Percentiles rank a stretch among this genome's conserved stretches.
Conservation (phyloP, 2,329 filamentous ascomycete species). For the Neofusicoccum ribis region DNA sequence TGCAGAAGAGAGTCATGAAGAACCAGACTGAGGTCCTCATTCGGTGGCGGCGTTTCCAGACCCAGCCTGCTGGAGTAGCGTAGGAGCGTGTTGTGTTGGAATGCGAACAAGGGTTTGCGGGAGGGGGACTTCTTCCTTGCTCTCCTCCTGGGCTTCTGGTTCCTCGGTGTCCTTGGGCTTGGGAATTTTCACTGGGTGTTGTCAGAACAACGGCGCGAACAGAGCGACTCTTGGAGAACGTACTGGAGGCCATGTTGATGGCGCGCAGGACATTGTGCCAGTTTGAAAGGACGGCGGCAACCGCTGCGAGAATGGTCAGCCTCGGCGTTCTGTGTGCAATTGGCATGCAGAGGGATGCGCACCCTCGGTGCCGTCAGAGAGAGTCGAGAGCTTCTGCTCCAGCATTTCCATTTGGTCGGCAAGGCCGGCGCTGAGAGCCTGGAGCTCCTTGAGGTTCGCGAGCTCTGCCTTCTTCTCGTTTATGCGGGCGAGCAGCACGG, state of each 20-base stretch:
- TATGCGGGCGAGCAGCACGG: slow-evolving; percentile 71
- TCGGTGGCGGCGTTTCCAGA: slow-evolving; percentile 30
- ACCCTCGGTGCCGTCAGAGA: slow-evolving; percentile 71
- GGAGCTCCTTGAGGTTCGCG: slow-evolving; percentile 73
- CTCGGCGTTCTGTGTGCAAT: not conserved
- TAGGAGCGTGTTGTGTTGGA: slow-evolving; percentile 68
- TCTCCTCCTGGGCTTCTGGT: slow-evolving; percentile 32
- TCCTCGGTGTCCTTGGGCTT: slow-evolving; percentile 51
- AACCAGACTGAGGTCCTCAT: slow-evolving; percentile 24
- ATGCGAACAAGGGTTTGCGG: slow-evolving; percentile 84
- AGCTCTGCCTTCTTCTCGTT: slow-evolving; percentile 84
- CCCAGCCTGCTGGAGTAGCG: slow-evolving; percentile 35
- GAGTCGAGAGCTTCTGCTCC: slow-evolving; percentile 73
- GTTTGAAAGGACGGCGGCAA: slow-evolving; percentile 80
- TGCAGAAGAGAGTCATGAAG: no score
- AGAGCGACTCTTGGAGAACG: slow-evolving; percentile 28
- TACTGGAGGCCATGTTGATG: slow-evolving; percentile 84
- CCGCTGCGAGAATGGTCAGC: slow-evolving; percentile 48
- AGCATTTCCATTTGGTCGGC: slow-evolving; percentile 81
- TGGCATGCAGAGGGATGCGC: not conserved
- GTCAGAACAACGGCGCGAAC: slow-evolving; percentile 18
- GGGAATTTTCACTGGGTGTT: slow-evolving; percentile 64
- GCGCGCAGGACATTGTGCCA: slow-evolving; percentile 85
- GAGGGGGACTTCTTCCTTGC: slow-evolving; percentile 54
- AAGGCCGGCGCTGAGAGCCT: slow-evolving; percentile 75